Conservation (phyloP, 805 yeast genomes). For the Wickerhamiella spandovensis region DNA sequence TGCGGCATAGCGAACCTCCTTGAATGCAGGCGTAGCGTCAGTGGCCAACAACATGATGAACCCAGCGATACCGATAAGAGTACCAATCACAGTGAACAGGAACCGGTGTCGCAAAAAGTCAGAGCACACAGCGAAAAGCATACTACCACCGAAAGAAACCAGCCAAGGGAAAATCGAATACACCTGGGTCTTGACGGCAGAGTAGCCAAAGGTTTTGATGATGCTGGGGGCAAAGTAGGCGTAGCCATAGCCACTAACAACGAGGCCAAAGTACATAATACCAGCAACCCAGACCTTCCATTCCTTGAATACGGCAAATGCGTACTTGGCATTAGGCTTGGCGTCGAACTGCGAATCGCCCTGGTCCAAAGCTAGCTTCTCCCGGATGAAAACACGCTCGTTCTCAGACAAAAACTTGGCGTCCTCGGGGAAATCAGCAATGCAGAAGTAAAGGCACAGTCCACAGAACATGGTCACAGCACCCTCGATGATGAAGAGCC, state of each 20-base stretch:
- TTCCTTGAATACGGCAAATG: constrained; percentile 42
- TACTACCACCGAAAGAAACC: constrained; percentile 53
- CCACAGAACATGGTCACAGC: constrained; percentile 26
- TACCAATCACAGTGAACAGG: constrained; percentile 17
- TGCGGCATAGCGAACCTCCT: constrained; percentile 46
- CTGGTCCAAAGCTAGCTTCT: constrained; percentile 42
- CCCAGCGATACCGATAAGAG: constrained; percentile 34
- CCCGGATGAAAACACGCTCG: constrained; percentile 40
- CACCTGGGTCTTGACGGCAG: constrained; percentile 62
- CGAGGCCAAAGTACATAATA: constrained; percentile 47
- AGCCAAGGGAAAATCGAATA: constrained; percentile 83
- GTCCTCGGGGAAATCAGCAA: constrained; percentile 67
- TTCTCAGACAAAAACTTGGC: constrained; percentile 38
- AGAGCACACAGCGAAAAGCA: constrained; percentile 45
- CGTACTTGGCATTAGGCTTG: constrained; percentile 35
- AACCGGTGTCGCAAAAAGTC: constrained; percentile 36
- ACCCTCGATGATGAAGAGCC: constrained; percentile 43
- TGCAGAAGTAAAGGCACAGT: constrained; percentile 30
- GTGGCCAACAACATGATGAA: constrained; percentile 41
- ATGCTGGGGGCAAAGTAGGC: constrained; percentile 64
- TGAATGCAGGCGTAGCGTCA: constrained; percentile 26
- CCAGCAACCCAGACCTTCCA: constrained; percentile 45
- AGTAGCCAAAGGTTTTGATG: constrained; percentile 46
- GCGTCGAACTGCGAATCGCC: constrained; percentile 37
- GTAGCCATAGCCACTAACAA: constrained; percentile 60